Evolutionary conservation across 805 yeast species (phyloP).

Genomic region (Ogataea chonburiensis): DNA sequence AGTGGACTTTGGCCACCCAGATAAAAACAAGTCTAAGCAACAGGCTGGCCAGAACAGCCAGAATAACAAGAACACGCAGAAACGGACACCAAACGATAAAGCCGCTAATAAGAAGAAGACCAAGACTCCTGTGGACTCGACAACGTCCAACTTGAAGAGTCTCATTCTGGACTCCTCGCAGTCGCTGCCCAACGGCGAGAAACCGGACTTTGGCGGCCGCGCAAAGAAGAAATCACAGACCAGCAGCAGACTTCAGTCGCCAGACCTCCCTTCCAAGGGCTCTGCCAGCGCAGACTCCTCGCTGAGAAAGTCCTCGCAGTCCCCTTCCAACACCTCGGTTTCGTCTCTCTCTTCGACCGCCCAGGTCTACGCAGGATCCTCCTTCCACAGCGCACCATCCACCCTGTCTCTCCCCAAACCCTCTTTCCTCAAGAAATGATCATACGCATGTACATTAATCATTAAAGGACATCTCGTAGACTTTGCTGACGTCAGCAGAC

Average conservation of each 20-base stretch:
- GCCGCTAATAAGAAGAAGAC: conserved; percentile 18
- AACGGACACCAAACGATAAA: conserved; percentile 12
- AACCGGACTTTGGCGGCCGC: conserved; percentile 22
- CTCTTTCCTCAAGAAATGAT: conserved; percentile 37
- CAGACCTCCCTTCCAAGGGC: conserved; percentile 12
- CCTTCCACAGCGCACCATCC: conserved; percentile 56
- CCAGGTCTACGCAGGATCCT: conserved; percentile 51
- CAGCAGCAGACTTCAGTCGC: conserved; percentile 11
- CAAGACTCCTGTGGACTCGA: conserved; percentile 21
- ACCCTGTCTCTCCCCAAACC: conserved; percentile 58
- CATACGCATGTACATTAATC: conserved; percentile 12
- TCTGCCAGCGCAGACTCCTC: conserved; percentile 18
- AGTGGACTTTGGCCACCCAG: conserved; percentile 28
- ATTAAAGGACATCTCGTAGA: conserved; percentile 3
- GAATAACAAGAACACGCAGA: conserved; percentile 8
- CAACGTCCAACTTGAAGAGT: conserved; percentile 25
- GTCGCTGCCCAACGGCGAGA: conserved; percentile 24
- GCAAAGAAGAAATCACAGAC: conserved; percentile 8
- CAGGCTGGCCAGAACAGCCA: conserved; percentile 3
- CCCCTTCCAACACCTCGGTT: conserved; percentile 16
- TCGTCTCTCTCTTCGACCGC: conserved; percentile 15
- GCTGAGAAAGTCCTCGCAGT: conserved; percentile 12
- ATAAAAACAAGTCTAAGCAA: conserved; percentile 19
- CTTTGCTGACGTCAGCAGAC: conserved; percentile 7
- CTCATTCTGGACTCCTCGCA: conserved; percentile 21